Conservation (phyloP, 2,329 filamentous ascomycete genomes). For the Purpureocillium takamizusanense region DNA sequence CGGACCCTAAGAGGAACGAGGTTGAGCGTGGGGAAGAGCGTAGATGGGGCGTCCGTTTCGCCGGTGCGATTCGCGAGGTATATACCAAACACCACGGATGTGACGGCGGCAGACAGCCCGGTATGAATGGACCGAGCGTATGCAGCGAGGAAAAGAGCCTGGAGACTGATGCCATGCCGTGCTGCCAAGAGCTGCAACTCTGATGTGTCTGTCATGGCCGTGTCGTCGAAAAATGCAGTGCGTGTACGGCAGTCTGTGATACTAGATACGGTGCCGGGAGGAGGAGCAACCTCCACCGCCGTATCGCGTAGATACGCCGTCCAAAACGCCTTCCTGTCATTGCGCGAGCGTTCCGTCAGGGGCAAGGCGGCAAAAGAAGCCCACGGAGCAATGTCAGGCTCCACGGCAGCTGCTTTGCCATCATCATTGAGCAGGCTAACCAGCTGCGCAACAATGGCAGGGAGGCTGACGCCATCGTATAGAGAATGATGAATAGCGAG, state of each 20-base stretch:
- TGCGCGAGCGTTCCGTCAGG: slow-evolving; percentile 1
- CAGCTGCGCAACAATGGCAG: slow-evolving; percentile 42
- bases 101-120: slow-evolving; percentile 23
- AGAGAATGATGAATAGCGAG: slow-evolving; percentile 74
- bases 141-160: slow-evolving; percentile 66
- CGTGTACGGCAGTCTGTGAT: slow-evolving; percentile 11
- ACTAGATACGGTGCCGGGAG: background rate
- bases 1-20: slow-evolving; percentile 62
- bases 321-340: slow-evolving; percentile 29
- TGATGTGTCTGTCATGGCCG: slow-evolving; percentile 30
- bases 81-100: slow-evolving; percentile 57
- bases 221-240: slow-evolving; percentile 32
- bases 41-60: slow-evolving; percentile 32
- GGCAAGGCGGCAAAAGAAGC: slow-evolving; percentile 10
- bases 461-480: slow-evolving; percentile 78
- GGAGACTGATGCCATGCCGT: slow-evolving; percentile 52
- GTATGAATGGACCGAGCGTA: slow-evolving; percentile 47
- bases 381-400: slow-evolving; percentile 16
- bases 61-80: slow-evolving; percentile 72
- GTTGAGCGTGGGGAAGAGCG: slow-evolving; percentile 63
- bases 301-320: slow-evolving; percentile 22
- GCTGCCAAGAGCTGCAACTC: slow-evolving; percentile 26
- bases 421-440: slow-evolving; percentile 10
- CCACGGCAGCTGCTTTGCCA: background rate
- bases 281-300: no score